Percentiles rank a stretch among this genome's conserved stretches.
These are phyloP conservation scores for Phialophora expanda DNA, from an alignment of 2,329 filamentous ascomycete genomes.

Conservation along the genomic window DNA sequence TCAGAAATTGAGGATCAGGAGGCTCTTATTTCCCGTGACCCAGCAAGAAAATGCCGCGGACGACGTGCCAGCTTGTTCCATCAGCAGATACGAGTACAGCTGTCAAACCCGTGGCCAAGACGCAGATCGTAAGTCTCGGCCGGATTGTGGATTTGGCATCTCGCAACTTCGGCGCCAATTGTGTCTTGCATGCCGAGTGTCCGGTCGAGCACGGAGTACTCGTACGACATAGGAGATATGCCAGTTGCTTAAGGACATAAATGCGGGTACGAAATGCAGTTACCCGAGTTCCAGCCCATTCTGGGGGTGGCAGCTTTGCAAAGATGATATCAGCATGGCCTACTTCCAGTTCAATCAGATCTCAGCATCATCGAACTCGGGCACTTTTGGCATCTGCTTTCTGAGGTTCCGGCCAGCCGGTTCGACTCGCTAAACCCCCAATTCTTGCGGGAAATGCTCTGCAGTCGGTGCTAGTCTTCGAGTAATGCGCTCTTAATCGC, in stretches of 20 bases:
- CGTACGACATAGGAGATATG: background rate
- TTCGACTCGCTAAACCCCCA: conserved; percentile 14
- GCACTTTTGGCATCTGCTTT: conserved; percentile 11
- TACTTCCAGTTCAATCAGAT: conserved; percentile 21
- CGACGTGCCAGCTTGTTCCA: background rate
- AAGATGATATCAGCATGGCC: conserved; percentile 16
- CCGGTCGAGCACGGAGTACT: background rate
- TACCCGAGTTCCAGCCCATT: background rate
- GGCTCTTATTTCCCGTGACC: background rate
- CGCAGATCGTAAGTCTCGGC: conserved; percentile 9
- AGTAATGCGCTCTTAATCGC: conserved; percentile 14
- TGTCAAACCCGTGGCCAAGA: background rate
- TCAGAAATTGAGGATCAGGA: background rate
- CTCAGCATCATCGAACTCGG: conserved; percentile 12
- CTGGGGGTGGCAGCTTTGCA: background rate
- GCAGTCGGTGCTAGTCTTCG: conserved; percentile 9
- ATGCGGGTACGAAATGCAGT: conserved; percentile 5
- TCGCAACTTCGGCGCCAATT: conserved; percentile 13
- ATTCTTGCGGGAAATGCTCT: conserved; percentile 8
- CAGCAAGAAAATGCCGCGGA: conserved; percentile 12
- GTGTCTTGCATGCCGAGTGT: conserved; percentile 10
- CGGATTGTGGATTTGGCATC: background rate
- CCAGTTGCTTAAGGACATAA: background rate
- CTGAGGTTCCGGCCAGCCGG: conserved; percentile 15
- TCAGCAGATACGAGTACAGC: background rate